Conservation (phyloP, 176 grass and related monocot species). For the Oryza glaberrima region DNA sequence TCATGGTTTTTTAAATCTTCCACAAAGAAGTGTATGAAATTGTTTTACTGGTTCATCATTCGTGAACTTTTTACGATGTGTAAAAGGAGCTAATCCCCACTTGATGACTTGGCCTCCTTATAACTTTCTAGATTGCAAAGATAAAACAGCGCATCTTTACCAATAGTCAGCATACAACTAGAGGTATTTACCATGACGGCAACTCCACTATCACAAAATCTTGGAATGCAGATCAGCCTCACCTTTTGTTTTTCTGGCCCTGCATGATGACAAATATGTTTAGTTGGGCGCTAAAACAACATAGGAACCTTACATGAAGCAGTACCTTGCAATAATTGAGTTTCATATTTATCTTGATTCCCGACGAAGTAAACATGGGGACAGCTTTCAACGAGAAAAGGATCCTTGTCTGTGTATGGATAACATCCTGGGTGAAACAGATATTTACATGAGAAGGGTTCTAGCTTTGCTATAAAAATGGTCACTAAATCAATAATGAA, state of each 20-base stretch:
- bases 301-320: constrained; percentile 19
- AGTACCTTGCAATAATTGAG: constrained; percentile 70
- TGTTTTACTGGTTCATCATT: not conserved
- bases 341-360: constrained; percentile 96
- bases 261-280: constrained; percentile 58
- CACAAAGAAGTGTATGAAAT: not conserved
- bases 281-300: constrained; percentile 21
- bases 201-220: constrained; percentile 84
- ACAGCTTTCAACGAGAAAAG: constrained; percentile 88
- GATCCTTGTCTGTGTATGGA: constrained; percentile 96
- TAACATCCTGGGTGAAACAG: constrained; percentile 73
- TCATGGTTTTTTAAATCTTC: no score
- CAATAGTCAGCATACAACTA: not conserved
- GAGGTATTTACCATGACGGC: constrained; percentile 72
- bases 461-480: not conserved
- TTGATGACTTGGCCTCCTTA: not conserved
- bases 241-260: constrained; percentile 77
- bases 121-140: not conserved
- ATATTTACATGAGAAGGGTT: constrained; percentile 25
- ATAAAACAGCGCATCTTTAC: not conserved
- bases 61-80: not conserved
- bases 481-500: not conserved
- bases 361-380: constrained; percentile 94
- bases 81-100: not conserved
- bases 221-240: constrained; percentile 87